Percentiles rank a stretch among this genome's conserved stretches.
Conservation (phyloP, 345 rosid genomes). For the Geranium rotundifolium region DNA sequence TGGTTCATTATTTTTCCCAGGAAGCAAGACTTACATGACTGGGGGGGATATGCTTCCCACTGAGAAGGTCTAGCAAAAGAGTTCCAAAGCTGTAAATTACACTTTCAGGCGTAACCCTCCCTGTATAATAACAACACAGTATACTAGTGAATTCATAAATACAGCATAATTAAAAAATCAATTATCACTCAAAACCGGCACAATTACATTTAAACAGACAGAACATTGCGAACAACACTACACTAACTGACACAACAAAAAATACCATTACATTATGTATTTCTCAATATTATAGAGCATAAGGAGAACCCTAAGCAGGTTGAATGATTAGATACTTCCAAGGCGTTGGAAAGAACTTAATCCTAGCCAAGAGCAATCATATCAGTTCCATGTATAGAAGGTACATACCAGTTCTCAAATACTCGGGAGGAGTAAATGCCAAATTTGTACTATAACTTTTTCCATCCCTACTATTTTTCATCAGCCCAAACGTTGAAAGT, state of each 20-base stretch:
- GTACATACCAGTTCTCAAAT: constrained; percentile 67
- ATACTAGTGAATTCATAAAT: background rate
- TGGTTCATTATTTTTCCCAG: background rate
- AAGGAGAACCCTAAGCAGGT: background rate
- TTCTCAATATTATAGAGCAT: background rate
- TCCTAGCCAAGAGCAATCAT: background rate
- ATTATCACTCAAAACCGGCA: constrained; percentile 5
- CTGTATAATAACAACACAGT: constrained; percentile 23
- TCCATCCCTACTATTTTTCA: constrained; percentile 95
- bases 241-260: background rate
- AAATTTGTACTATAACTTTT: constrained; percentile 90
- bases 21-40: constrained; percentile 56
- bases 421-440: constrained; percentile 96
- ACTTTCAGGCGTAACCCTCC: constrained; percentile 88
- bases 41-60: constrained; percentile 95
- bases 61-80: constrained; percentile 87
- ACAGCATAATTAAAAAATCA: background rate
- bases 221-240: constrained; percentile 2
- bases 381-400: background rate
- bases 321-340: background rate
- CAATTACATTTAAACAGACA: background rate
- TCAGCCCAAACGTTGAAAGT: constrained; percentile 85
- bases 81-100: constrained; percentile 96
- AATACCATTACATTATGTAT: background rate
- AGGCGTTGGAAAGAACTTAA: background rate